phyloP scores from a whole-genome alignment of 257 asterid genomes.

The Mitragyna speciosa region DNA sequence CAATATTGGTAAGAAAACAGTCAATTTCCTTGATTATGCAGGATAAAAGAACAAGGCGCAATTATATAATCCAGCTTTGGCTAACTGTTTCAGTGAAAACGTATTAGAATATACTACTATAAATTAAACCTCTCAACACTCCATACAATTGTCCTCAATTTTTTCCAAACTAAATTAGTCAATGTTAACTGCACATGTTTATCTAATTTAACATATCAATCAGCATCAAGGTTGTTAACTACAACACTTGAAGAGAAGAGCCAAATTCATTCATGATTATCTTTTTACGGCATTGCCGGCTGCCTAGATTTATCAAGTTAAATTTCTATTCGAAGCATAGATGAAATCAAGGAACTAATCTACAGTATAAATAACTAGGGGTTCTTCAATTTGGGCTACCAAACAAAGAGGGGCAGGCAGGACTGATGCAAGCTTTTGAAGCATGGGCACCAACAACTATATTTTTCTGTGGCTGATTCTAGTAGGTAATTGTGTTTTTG shows the following conservation, averaged over 20 bases:
- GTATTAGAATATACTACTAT: too few species aligned
- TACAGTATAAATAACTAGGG: neutral
- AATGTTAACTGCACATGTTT: too few species aligned
- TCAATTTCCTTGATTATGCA: too few species aligned
- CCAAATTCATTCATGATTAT: constrained; percentile 10
- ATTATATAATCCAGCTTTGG: too few species aligned
- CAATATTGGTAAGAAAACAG: too few species aligned
- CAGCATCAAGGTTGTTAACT: constrained; percentile 11
- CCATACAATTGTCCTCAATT: too few species aligned
- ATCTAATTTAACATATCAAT: neutral
- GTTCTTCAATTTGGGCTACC: neutral
- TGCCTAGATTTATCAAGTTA: neutral
- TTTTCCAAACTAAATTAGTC: too few species aligned
- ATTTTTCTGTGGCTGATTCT: constrained; percentile 19
- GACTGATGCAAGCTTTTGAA: neutral
- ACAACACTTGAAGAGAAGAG: neutral
- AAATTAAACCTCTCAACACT: too few species aligned
- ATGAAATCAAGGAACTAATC: constrained; percentile 8
- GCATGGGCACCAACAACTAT: constrained; percentile 5
- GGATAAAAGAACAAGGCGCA: too few species aligned
- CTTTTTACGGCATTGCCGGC: neutral
- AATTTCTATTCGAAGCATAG: neutral
- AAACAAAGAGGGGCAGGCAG: neutral
- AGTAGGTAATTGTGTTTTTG: constrained; percentile 12
- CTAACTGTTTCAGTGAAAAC: too few species aligned